phyloP scores from a whole-genome alignment of 106 monocot species.

The Chionographis japonica region DNA sequence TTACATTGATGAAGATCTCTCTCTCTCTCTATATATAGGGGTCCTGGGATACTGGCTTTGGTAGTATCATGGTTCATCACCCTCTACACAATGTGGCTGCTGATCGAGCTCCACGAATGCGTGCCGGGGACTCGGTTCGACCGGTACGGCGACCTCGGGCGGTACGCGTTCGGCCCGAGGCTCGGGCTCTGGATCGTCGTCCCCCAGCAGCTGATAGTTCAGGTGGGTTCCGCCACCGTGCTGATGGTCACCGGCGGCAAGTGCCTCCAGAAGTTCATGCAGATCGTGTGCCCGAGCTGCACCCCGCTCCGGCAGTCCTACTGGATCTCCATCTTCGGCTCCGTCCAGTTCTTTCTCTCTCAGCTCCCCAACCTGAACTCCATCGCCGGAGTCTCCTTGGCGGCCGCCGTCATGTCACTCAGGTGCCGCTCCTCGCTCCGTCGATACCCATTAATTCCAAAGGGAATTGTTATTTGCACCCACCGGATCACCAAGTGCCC shows the following conservation, averaged over 20 bases:
- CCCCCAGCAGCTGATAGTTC: constrained; percentile 39
- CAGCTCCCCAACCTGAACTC: constrained; percentile 37
- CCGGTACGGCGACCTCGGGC: constrained; percentile 35
- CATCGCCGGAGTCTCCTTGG: constrained; percentile 22
- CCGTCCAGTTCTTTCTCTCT: constrained; percentile 27
- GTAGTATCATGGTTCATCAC: constrained; percentile 33
- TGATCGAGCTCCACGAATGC: constrained; percentile 40
- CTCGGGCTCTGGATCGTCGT: constrained; percentile 41
- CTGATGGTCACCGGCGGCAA: constrained; percentile 55
- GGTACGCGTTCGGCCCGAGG: constrained; percentile 28
- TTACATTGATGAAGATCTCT: too few species aligned
- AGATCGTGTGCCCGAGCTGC: neutral
- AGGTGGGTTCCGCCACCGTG: constrained; percentile 25
- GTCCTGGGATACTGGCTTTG: constrained; percentile 24
- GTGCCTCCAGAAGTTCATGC: constrained; percentile 25
- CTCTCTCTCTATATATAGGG: constrained; percentile 9
- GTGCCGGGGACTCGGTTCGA: constrained; percentile 32
- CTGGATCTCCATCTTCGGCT: constrained; percentile 37
- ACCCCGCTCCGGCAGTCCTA: constrained; percentile 2
- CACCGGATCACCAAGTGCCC: too few species aligned
- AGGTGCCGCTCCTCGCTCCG: constrained; percentile 4
- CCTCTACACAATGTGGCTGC: constrained; percentile 31
- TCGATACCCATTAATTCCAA: too few species aligned
- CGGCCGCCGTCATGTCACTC: constrained; percentile 35
- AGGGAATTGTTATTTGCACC: too few species aligned